Base-by-base conservation (phyloP, 129 eudicot genomes). In the Pulicaria dysenterica region DNA sequence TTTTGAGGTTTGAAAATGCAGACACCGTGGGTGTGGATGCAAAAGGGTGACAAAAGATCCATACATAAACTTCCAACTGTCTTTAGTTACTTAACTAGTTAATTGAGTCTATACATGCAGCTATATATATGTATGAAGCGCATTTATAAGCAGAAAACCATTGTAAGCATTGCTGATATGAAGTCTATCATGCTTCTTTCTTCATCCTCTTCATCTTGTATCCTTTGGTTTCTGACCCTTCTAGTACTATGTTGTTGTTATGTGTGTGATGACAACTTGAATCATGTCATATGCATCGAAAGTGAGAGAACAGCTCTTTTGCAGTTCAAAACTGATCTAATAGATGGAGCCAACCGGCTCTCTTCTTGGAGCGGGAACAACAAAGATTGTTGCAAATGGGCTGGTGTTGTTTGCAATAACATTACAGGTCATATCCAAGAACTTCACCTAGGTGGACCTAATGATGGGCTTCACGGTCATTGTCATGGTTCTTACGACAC, bases 331-430 rank as follows among this genome's bases (percentile, higher is more conserved):
- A 15, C 14, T 1, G 77, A 69, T 16, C 60, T 82, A 11, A 36
- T 62, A 38, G 83, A 78, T 40, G 51, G 59, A 34, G 42, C 73
- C 17, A 65, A 73, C 31, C 45, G 83, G n/a, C 75, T 82, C 71
- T 62, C 76, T 41, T 67, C 86, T 3, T 82, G 86, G 86, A 68
- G 42, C 34, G 72, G 74, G 7, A 9, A 48, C 69, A 56, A 75
- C 47, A 38, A 15, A 0, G 86, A 82, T 11, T 82, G 83, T 41
- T 82, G 86, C 69, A 69, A 73, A 51, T 82, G 86, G 83, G 31
- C 49, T 6, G 83, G 86, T 2, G 58, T 82, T 34, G 48, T 58
- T 8, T 73, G 86, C 65, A 73, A 46, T 64, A 82, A 78, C 42
- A 38, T 14, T 5, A 73, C 80, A 3, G 73, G 79, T 11, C 73